Base-by-base conservation (phyloP, 768 basidiomycete genomes). In the Kwoniella sp. region DNA sequence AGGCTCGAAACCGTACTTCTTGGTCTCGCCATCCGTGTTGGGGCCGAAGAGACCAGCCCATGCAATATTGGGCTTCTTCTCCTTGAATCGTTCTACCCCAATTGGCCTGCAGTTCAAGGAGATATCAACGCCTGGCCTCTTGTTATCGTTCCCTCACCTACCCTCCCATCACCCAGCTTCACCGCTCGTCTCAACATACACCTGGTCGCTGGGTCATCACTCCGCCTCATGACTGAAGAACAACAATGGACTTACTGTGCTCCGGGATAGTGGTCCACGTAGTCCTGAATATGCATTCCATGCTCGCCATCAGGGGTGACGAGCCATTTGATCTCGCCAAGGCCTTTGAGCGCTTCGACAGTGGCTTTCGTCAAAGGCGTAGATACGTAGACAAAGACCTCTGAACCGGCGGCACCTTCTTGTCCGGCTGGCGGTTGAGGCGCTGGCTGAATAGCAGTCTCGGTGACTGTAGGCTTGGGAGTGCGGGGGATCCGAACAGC, bases 321-420 rank as follows among this genome's bases (percentile, higher is more conserved):
- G 29, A 82, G 72, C 71, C 77, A 82, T 65, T 79, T 80, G 33
- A 49, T 67, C 47, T 57, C 63, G 15, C 64, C 63, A 5, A 55
- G 19, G 13, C 21, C 24, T 29, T 60, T 51, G 22, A 59, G 46
- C 10, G 53, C 58, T 88, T 13, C 85, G 73, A 87, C 88, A 2
- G 90, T 91, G 26, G 86, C 86, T 2, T 81, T 80, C 37, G 85
- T 85, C 57, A 90, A 80, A 0, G 89, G 88, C 8, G 88, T 88
- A 0, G 90, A 91, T 0, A 90, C 91, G n/a, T 91, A 82, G 13
- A 92, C 83, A 86, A 90, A 93, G 26, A 93, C 86, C 13, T 85
- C 87, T 37, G 88, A 87, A 5, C 47, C 58, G 3, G 59, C 22
- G 10, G 47, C 55, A 13, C 51, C 40, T 19, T 24, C 22, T 33